Evolutionary conservation across 768 basidiomycete species (phyloP).

Genomic region (Boletus rubropictus): DNA sequence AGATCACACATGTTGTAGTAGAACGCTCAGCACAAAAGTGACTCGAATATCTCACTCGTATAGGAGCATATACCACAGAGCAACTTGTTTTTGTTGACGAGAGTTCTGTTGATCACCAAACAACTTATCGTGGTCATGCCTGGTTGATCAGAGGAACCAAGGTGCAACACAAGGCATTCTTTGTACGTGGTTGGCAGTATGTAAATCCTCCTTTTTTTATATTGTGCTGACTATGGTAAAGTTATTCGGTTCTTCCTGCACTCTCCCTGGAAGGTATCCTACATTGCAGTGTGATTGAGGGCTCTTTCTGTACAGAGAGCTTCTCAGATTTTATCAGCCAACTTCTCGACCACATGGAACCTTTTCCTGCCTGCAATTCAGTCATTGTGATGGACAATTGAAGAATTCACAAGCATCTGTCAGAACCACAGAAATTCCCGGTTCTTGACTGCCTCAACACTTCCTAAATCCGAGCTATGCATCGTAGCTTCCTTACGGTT

Average conservation of each 20-base stretch:
- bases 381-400: background rate
- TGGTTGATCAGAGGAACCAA: background rate
- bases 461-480: no score
- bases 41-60: background rate
- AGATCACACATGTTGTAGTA: background rate
- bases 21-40: background rate
- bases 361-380: background rate
- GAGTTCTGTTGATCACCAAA: background rate
- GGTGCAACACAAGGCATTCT: background rate
- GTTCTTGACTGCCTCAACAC: no score
- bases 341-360: background rate
- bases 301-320: background rate
- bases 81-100: no score
- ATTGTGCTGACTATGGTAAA: no score
- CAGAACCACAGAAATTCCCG: no score
- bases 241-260: no score
- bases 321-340: background rate
- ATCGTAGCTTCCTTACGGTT: no score
- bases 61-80: background rate
- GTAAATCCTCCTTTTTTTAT: no score
- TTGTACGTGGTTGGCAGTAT: background rate
- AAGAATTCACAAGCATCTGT: background rate
- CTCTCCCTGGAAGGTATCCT: no score
- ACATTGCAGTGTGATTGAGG: background rate
- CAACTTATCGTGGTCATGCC: background rate